Evolutionary conservation across 176 grass and related monocot species (phyloP).

Genomic region (Echinochloa phyllopogon): DNA sequence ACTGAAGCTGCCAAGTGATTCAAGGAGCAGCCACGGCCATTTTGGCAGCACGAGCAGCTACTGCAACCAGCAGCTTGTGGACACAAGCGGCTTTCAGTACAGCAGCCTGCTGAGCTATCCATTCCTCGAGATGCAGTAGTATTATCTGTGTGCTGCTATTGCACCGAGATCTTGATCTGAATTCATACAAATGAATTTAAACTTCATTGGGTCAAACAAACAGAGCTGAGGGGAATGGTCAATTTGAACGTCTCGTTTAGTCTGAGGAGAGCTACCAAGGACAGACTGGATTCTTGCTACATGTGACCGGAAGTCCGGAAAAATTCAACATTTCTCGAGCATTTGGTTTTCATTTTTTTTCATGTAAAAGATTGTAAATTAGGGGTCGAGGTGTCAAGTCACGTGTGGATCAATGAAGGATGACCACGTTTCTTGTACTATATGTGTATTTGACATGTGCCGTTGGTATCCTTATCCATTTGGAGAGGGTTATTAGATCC

Average conservation of each 20-base stretch:
- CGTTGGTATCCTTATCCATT: neutral
- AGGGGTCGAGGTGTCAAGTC: neutral
- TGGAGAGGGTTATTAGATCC: neutral
- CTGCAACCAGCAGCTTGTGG: conserved; percentile 44
- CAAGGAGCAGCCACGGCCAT: neutral
- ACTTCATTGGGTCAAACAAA: neutral
- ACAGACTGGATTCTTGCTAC: neutral
- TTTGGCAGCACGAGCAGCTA: conserved; percentile 26
- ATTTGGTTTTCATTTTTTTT: neutral
- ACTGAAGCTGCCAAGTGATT: neutral
- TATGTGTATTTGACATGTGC: neutral
- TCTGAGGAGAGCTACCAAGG: no score
- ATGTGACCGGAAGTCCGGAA: neutral
- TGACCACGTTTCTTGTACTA: conserved; percentile 31
- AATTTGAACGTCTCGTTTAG: neutral
- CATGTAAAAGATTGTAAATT: conserved; percentile 40
- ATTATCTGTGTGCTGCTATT: neutral
- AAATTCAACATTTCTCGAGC: neutral
- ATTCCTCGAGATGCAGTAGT: conserved; percentile 35
- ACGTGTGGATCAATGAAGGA: conserved; percentile 10
- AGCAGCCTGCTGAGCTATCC: conserved; percentile 41
- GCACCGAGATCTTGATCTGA: neutral
- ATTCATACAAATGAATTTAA: neutral
- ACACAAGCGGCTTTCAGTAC: conserved; percentile 41
- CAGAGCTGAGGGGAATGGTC: neutral